Evolutionary conservation across 2,329 filamentous ascomycete species (phyloP), one percentile per base, ranked within the genome.

Genomic region (Stenocarpella maydis): DNA sequence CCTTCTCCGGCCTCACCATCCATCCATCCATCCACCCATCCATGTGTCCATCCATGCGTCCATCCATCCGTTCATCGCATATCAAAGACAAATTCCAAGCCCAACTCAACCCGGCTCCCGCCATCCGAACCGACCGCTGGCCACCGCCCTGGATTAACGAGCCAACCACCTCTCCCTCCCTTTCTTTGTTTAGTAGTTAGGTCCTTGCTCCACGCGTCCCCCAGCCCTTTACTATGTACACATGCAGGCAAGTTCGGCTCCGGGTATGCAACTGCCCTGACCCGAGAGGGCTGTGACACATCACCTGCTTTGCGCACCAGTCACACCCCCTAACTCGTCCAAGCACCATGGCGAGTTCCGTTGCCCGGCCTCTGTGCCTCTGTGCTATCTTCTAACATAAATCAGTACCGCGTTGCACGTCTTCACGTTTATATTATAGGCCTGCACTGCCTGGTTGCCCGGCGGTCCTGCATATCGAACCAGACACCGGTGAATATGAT

Each of bases 201-300:
- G 31, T 34, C 31, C 31, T n/a, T n/a, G n/a, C n/a, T 43, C 54
- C 54, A 58, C 54, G 15, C 26, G 26, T 6, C 55, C 24, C 39
- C 41, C 10, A 2, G n/a, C 41, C n/a, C 41, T 26, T 65, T 65
- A 49, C n/a, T n/a, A n/a, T n/a, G n/a, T n/a, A 43, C 63, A 53
- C 52, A 37, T 43, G 49, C 47, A 54, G 34, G 34, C 6, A 6
- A 53, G 24, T 3, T 65, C 47, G 34, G 34, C 53, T 21, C 49
- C 49, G 63, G 63, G 45, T 43, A 31, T 34, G 19, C 28, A 26
- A 53, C 9, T 47, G 21, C 50, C 50, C 37, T 53, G 37, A 37
- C 43, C 61, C 45, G 43, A 24, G 9, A 26, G 15, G 24, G 47
- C 34, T 28, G 34, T 65, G 61, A 65, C 26, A 37, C 21, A 43